A percentile compares a stretch with the other conserved stretches of the same genome.
phyloP scores from a whole-genome alignment of 192 early-diverging fungal species.

The Allomyces macrogynus region DNA sequence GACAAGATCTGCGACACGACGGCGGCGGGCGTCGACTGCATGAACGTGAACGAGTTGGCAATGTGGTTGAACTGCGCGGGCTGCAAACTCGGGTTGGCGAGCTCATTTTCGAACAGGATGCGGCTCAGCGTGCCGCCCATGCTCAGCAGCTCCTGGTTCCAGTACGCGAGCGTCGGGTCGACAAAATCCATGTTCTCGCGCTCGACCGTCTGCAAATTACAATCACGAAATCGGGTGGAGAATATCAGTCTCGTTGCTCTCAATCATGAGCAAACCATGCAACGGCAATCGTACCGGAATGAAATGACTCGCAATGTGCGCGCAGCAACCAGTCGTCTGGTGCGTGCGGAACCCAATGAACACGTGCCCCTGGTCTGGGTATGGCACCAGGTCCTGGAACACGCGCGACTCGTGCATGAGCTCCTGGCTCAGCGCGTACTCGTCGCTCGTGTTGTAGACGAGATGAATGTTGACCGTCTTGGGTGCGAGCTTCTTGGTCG shows the following conservation, averaged over 20 bases:
- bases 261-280: too few relatives aligned
- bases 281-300: constrained; percentile 22
- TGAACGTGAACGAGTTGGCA: constrained; percentile 40
- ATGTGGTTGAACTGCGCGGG: constrained; percentile 36
- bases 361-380: constrained; percentile 54
- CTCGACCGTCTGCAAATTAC: constrained; percentile 47
- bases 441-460: constrained; percentile 51
- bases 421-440: constrained; percentile 42
- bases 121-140: constrained; percentile 51
- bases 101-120: constrained; percentile 57
- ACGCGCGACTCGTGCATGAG: constrained; percentile 24
- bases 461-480: constrained; percentile 41
- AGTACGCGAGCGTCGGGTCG: constrained; percentile 49
- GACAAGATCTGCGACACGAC: constrained; percentile 38
- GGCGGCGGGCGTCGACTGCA: constrained; percentile 46
- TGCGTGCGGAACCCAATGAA: constrained; percentile 83
- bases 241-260: too few relatives aligned
- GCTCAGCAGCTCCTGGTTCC: constrained; percentile 63
- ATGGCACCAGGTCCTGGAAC: constrained; percentile 54
- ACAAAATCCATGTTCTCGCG: constrained; percentile 79
- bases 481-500: constrained; percentile 74
- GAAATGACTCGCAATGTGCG: constrained; percentile 57
- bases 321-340: constrained; percentile 68
- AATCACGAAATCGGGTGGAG: too few relatives aligned
- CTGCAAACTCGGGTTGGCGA: constrained; percentile 26